phyloP scores from a whole-genome alignment of 1,284 basidiomycete genomes.

The Rhodotorula sp. region DNA sequence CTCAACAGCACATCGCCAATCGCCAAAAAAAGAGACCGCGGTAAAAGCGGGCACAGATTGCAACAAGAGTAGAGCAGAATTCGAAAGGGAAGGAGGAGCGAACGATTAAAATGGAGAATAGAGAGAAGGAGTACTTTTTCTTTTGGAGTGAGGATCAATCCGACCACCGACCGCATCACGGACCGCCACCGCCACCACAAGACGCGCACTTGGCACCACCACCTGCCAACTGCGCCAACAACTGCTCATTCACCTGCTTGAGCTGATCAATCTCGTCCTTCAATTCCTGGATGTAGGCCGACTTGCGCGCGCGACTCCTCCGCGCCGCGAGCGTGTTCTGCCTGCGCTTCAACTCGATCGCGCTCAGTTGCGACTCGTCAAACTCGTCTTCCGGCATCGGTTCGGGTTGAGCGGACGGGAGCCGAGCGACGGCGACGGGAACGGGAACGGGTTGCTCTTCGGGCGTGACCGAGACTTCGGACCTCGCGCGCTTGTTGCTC shows the following conservation, averaged over 20 bases:
- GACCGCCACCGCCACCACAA: background rate
- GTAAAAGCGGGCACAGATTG: background rate
- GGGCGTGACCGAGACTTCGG: background rate
- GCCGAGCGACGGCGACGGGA: background rate
- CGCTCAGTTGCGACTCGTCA: slow-evolving; percentile 53
- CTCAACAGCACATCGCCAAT: no score
- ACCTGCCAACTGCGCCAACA: slow-evolving; percentile 12
- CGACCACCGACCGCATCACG: background rate
- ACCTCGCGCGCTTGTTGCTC: slow-evolving; percentile 15
- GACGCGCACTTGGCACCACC: background rate
- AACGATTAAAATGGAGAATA: background rate
- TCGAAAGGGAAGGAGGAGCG: background rate
- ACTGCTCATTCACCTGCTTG: slow-evolving; percentile 46
- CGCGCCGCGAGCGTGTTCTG: slow-evolving; percentile 78
- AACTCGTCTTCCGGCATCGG: slow-evolving; percentile 53
- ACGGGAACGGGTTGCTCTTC: no score
- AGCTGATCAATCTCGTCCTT: slow-evolving; percentile 57
- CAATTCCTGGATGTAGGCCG: slow-evolving; percentile 66
- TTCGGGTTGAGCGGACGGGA: slow-evolving; percentile 20
- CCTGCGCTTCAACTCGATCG: slow-evolving; percentile 71
- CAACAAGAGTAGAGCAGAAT: background rate
- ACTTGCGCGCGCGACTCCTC: slow-evolving; percentile 69
- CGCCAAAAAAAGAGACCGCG: no score
- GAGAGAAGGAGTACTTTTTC: background rate
- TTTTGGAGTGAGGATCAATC: background rate